Conservation (phyloP, 2,329 filamentous ascomycete species). For the Aspergillus fructus region DNA sequence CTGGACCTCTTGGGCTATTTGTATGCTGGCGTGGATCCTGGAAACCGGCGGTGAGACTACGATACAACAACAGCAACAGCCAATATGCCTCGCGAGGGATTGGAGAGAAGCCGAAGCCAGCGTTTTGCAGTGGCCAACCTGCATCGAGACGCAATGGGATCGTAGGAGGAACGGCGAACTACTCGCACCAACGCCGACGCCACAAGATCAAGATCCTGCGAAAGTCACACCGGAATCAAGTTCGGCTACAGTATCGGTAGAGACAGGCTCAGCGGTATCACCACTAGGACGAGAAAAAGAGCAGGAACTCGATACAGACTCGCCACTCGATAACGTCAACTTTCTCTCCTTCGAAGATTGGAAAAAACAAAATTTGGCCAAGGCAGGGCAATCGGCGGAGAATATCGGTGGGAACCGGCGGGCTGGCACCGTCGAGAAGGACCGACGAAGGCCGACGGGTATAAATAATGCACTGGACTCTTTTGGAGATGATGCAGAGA, state of each 20-base stretch:
- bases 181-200: background rate
- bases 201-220: background rate
- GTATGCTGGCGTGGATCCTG: conserved; percentile 13
- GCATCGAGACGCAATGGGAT: conserved; percentile 26
- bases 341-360: conserved; percentile 98
- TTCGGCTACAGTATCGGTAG: conserved; percentile 5
- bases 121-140: conserved; percentile 26
- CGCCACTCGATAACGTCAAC: conserved; percentile 69
- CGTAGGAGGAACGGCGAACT: background rate
- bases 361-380: conserved; percentile 90
- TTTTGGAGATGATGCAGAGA: conserved; percentile 84
- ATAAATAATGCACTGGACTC: conserved; percentile 71
- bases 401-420: conserved; percentile 60
- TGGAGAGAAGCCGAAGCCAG: conserved; percentile 20
- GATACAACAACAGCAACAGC: conserved; percentile 4
- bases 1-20: conserved; percentile 11
- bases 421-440: conserved; percentile 48
- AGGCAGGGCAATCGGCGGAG: conserved; percentile 75
- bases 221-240: background rate
- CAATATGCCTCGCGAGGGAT: conserved; percentile 21
- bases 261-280: background rate
- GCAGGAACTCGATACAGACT: conserved; percentile 60
- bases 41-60: conserved; percentile 7
- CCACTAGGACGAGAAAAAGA: conserved; percentile 23
- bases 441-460: conserved; percentile 51